A percentile compares a stretch with the other conserved stretches of the same genome.
phyloP scores from a whole-genome alignment of 352 stramenopile genomes.

The Phytophthora cryptogea region DNA sequence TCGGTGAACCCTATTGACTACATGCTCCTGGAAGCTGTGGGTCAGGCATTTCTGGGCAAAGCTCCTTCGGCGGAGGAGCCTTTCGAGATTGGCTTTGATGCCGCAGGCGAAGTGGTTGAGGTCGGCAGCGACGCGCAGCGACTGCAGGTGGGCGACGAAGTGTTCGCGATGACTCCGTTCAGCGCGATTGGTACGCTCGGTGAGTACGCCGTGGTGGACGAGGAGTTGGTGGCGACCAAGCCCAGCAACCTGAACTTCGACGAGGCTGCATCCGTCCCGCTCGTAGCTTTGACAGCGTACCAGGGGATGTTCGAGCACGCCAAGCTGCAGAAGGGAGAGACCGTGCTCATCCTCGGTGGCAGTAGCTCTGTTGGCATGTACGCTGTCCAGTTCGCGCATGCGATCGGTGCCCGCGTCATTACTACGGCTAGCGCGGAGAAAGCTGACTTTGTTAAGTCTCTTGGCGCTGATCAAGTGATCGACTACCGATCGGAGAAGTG shows the following conservation, averaged over 20 bases:
- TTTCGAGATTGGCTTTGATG: conserved; percentile 16
- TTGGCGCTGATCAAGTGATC: conserved; percentile 37
- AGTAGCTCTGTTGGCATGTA: conserved; percentile 33
- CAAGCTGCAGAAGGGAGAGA: conserved; percentile 34
- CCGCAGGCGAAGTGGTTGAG: conserved; percentile 3
- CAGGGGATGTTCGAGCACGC: conserved; percentile 32
- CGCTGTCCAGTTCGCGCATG: conserved; percentile 41
- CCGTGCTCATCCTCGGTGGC: conserved; percentile 43
- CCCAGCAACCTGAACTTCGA: conserved; percentile 33
- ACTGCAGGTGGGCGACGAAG: conserved; percentile 19
- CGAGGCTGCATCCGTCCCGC: conserved; percentile 21
- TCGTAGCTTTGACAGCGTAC: conserved; percentile 7
- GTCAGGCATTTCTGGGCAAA: conserved; percentile 8
- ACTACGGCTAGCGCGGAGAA: conserved; percentile 32
- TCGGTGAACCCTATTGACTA: neutral
- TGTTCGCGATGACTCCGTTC: too few relatives aligned
- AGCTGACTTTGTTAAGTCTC: conserved; percentile 23
- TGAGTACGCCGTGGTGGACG: conserved; percentile 36
- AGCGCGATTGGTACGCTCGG: conserved; percentile 7
- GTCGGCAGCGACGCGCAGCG: conserved; percentile 12
- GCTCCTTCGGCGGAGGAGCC: neutral
- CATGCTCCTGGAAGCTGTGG: too few relatives aligned
- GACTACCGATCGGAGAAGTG: conserved; percentile 43
- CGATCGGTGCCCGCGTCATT: conserved; percentile 31
- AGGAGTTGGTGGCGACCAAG: conserved; percentile 42